Percentiles rank a stretch among this genome's conserved stretches.
These are phyloP conservation scores for Chrysochromulina parva DNA, from an alignment of 78 protist genomes.

Conservation along the genomic window DNA sequence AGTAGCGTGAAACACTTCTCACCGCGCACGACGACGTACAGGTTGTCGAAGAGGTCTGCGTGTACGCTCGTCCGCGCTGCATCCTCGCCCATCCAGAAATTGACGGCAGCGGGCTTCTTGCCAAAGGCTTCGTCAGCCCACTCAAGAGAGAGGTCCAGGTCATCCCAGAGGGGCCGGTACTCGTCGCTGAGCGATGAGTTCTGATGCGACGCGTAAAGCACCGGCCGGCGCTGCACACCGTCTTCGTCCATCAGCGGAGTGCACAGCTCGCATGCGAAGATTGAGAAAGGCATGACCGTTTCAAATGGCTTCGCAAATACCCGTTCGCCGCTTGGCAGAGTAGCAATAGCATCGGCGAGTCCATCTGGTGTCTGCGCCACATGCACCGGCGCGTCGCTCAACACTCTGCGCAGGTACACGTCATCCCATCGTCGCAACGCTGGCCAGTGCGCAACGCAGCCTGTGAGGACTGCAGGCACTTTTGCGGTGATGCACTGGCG, in stretches of 20 bases:
- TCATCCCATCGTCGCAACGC: too few relatives aligned
- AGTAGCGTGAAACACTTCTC: background rate
- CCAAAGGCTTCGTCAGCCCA: background rate
- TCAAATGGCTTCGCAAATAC: background rate
- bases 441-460: too few relatives aligned
- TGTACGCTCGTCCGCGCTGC: slow-evolving; percentile 8
- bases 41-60: background rate
- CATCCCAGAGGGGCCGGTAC: background rate
- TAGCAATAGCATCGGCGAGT: too few relatives aligned
- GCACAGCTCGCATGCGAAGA: background rate
- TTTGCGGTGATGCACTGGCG: too few relatives aligned
- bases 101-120: background rate
- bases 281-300: background rate
- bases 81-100: slow-evolving; percentile 6
- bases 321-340: background rate
- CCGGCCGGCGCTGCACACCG: too few relatives aligned
- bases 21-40: background rate
- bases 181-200: background rate
- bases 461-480: too few relatives aligned
- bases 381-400: too few relatives aligned
- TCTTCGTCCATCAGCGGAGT: background rate
- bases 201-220: background rate
- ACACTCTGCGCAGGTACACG: too few relatives aligned
- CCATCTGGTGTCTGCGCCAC: too few relatives aligned
- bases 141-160: background rate